Percentiles rank a stretch among this genome's conserved stretches.
Conservation (phyloP, 805 yeast genomes). For the Isabelozyma pseudorhagii region DNA sequence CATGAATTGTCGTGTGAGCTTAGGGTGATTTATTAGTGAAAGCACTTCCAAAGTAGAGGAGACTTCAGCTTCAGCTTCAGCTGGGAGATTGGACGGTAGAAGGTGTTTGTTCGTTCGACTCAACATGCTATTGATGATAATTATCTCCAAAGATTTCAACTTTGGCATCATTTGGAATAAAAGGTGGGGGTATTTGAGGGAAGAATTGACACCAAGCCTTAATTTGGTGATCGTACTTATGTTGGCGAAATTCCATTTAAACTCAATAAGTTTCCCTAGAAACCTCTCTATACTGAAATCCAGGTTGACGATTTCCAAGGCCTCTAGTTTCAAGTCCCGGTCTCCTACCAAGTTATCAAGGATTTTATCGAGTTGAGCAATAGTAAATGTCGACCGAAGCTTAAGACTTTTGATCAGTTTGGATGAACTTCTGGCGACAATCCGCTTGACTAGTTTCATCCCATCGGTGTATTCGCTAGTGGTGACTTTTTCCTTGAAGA, state of each 20-base stretch:
- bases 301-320: constrained; percentile 27
- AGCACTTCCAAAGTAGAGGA: constrained; percentile 13
- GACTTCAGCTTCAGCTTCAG: constrained; percentile 3
- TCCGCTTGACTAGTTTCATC: constrained; percentile 20
- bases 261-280: constrained; percentile 19
- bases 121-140: background rate
- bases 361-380: constrained; percentile 21
- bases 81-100: constrained; percentile 7
- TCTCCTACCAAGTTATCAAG: constrained; percentile 23
- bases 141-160: constrained; percentile 19
- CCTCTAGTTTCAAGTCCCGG: constrained; percentile 14
- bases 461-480: constrained; percentile 28
- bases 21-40: constrained; percentile 25
- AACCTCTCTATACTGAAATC: constrained; percentile 23
- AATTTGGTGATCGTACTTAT: constrained; percentile 17
- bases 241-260: constrained; percentile 22
- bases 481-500: constrained; percentile 22
- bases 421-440: constrained; percentile 12
- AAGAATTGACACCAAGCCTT: constrained; percentile 25
- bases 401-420: constrained; percentile 17
- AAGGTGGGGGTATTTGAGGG: constrained; percentile 12
- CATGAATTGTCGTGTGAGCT: constrained; percentile 8
- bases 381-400: constrained; percentile 17
- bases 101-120: background rate
- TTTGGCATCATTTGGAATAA: constrained; percentile 21